Base-by-base conservation (phyloP, 352 stramenopile genomes). In the Phytophthora ramorum region DNA sequence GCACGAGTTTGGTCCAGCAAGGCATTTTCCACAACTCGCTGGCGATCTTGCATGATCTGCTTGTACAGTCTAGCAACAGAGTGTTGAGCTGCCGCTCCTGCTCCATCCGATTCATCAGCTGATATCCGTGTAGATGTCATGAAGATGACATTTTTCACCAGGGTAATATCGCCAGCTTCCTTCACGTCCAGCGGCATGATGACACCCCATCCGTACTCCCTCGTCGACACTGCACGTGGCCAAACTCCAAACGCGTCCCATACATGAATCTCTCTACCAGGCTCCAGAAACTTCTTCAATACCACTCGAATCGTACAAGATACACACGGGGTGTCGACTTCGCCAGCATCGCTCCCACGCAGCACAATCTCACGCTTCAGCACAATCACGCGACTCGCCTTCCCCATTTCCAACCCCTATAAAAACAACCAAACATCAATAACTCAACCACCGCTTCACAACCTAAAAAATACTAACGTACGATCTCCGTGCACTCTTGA, bases 231-330 rank as follows among this genome's bases (percentile, higher is more conserved):
- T 26, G 40, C 54, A 5, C 13, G 16, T 14, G 53, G 20, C 53
- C 53, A 69, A 5, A 63, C 32, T 19, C 52, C 62, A 47, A 64
- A 48, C 2, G 53, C 48, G 35, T 64, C 53, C 53, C 62, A 69
- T 7, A 69, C 53, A 28, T 69, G 62, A 58, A 69, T 44, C n/a
- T 56, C 35, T 13, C 61, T 48, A 4, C 49, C 61, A 12, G 41
- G 2, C 24, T 69, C 61, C 43, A 58, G 34, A n/a, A 63, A 69
- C 53, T 69, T 46, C 37, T 69, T 69, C 16, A 64, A 16, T 4
- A 69, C 53, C 19, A 69, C 49, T 2, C 45, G 46, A 13, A 64
- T 59, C 26, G 26, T 64, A n/a, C 53, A 58, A 13, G 46, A 45
- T 38, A 52, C 45, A 28, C 46, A 49, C 16, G 45, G 1, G 1